Evolutionary conservation across 495 filamentous ascomycete species (phyloP).

Genomic region (Neurospora hispaniola): DNA sequence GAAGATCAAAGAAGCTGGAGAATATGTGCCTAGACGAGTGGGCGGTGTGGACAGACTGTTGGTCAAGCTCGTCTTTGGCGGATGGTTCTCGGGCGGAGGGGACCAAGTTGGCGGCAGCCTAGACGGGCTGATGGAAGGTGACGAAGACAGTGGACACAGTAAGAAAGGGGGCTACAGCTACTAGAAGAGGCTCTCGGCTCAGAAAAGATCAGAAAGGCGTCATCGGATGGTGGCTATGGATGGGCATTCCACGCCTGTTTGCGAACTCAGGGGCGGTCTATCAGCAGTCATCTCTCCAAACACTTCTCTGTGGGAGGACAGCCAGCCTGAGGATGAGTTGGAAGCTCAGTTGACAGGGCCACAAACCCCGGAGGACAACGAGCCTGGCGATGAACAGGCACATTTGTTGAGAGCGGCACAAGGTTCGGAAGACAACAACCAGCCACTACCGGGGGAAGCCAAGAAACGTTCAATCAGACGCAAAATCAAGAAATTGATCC

Average conservation of each 20-base stretch:
- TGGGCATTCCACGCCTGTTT: background rate
- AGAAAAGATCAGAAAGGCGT: background rate
- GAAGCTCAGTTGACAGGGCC: background rate
- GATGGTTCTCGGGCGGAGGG: conserved; percentile 26
- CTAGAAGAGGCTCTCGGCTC: background rate
- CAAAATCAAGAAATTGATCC: background rate
- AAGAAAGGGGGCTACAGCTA: background rate
- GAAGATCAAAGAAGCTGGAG: conserved; percentile 6
- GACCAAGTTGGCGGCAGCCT: background rate
- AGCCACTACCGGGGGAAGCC: background rate
- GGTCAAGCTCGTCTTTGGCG: conserved; percentile 73
- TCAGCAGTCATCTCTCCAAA: background rate
- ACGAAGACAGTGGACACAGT: background rate
- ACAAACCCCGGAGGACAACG: background rate
- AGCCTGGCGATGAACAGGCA: background rate
- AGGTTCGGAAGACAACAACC: background rate
- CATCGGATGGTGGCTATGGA: background rate
- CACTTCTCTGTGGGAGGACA: background rate
- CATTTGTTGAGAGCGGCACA: background rate
- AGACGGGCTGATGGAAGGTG: background rate
- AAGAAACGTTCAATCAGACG: background rate
- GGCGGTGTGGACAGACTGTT: conserved; percentile 68
- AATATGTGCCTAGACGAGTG: conserved; percentile 52
- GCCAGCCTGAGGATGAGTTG: background rate
- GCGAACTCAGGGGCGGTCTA: background rate